phyloP scores from a whole-genome alignment of 768 basidiomycete genomes.

The Coprinopsis sp. region DNA sequence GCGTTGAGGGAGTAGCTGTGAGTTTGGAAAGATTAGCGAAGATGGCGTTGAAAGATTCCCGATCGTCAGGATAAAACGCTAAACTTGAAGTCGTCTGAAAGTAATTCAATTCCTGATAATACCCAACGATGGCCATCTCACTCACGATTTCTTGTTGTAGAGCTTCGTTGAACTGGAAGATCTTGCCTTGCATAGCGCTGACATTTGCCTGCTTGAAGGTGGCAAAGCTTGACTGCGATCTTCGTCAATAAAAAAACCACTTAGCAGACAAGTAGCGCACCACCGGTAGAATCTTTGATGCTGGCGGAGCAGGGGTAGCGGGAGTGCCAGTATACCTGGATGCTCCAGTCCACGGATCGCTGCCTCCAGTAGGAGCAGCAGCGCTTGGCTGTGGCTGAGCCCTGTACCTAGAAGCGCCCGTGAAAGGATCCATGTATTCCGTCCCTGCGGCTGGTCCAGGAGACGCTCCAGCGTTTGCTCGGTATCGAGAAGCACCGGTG shows the following conservation, averaged over 20 bases:
- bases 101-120: not conserved
- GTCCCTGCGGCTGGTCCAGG: constrained; percentile 24
- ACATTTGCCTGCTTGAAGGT: constrained; percentile 85
- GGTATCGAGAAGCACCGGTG: constrained; percentile 53
- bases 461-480: not conserved
- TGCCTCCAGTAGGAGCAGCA: constrained; percentile 28
- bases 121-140: constrained; percentile 2
- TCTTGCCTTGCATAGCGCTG: constrained; percentile 71
- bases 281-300: constrained; percentile 43
- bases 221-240: constrained; percentile 51
- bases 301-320: constrained; percentile 20
- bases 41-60: constrained; percentile 49
- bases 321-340: constrained; percentile 52
- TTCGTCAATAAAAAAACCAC: not conserved
- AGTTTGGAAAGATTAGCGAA: constrained; percentile 56
- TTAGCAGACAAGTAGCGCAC: constrained; percentile 27
- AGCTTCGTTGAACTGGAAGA: constrained; percentile 68
- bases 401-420: constrained; percentile 63
- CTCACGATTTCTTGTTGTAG: constrained; percentile 68
- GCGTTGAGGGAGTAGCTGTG: constrained; percentile 32
- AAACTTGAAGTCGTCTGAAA: constrained; percentile 63
- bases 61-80: constrained; percentile 67
- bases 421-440: constrained; percentile 63
- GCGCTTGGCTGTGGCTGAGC: constrained; percentile 33
- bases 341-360: constrained; percentile 68